These are phyloP conservation scores for Rhizopus arrhizus DNA, from an alignment of 371 early-diverging fungal species.

Conservation along the genomic window DNA sequence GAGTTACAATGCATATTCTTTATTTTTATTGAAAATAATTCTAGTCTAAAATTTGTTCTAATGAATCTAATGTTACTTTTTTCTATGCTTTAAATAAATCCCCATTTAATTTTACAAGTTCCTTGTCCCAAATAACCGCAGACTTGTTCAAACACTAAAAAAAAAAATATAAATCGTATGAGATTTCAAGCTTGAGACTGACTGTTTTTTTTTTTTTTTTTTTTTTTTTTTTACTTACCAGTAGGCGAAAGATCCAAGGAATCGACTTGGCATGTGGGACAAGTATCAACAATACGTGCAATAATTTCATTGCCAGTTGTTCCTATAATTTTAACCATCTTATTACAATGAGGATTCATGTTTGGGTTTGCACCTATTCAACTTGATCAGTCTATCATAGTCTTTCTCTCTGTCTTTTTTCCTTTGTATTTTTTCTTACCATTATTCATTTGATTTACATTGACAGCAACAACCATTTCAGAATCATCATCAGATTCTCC, in stretches of 20 bases:
- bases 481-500: conserved; percentile 9
- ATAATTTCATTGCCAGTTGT: conserved; percentile 12
- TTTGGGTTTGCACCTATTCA: conserved; percentile 42
- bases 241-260: conserved; percentile 18
- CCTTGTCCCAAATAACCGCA: no score
- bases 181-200: no score
- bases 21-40: no score
- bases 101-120: no score
- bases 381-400: neutral
- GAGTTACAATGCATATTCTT: no score
- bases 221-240: neutral
- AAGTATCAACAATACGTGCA: conserved; percentile 45
- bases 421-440: neutral
- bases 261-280: conserved; percentile 38
- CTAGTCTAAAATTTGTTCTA: no score
- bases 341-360: conserved; percentile 29
- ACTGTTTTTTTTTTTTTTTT: no score
- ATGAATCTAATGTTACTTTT: no score
- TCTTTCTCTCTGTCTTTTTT: neutral
- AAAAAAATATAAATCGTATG: no score
- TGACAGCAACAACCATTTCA: conserved; percentile 31
- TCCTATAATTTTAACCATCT: conserved; percentile 25
- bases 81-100: no score
- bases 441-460: conserved; percentile 24
- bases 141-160: no score